Evolutionary conservation across 2,329 filamentous ascomycete genomes (phyloP), one percentile per base, ranked within the genome.

Genomic region (Botrytis tulipae): DNA sequence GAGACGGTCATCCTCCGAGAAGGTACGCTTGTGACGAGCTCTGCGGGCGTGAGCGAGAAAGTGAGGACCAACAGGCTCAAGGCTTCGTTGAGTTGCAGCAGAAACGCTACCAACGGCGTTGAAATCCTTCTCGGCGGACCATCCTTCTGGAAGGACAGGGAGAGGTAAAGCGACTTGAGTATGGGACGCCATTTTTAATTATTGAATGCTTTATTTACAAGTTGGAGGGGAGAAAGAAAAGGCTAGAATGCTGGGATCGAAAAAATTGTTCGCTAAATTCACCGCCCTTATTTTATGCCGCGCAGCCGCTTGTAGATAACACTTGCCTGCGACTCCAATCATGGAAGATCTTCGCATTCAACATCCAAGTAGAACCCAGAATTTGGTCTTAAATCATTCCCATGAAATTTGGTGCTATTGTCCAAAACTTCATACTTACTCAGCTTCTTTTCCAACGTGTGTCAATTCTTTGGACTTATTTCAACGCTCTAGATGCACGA

Each of bases 1-100:
- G 82, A 99, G 97, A 78, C 95, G 93, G 83, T 99, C 96, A 84
- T 99, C 96, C 85, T 99, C 95, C 81, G 93, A 97, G 85, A 99
- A 99, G 70, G 96, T 99, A 81, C 96, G 94, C 87, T 97, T 94
- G 85, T 98, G 95, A 77, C 95, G 92, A 84, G 94, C 93, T 84
- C 96, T 93, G 82, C 96, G 95, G 80, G 96, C 96, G 84, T 98
- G 95, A 78, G 96, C 96, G 78, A 99, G 91, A 87, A 98, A 99
- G 87, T 98, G 94, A 84, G 96, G 95, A 79, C 96, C 96, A 78
- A 98, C 93, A 72, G 96, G 95, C 87, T 98, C 96, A 80, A 99
- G 91, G 82, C 92, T 95, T 82, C 96, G 92, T 86, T 95, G 91
- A 69, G 90, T 92, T 57, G 94, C 90, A 76, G 88, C 85, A 76